Percentiles rank a stretch among this genome's conserved stretches.
Conservation (phyloP, 805 yeast species). For the Metschnikowia lachancei region DNA sequence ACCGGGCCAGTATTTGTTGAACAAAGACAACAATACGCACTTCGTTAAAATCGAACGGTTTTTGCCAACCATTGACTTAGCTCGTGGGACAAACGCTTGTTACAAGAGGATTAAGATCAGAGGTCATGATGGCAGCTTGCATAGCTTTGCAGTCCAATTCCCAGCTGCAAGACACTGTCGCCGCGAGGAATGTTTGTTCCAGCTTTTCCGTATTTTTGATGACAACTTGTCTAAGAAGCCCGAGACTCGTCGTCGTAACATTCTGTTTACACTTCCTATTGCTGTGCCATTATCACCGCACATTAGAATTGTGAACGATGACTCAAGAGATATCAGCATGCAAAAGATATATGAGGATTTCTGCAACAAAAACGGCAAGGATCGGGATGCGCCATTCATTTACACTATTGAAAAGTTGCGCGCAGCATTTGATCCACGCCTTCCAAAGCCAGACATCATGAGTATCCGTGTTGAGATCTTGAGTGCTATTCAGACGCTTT, state of each 20-base stretch:
- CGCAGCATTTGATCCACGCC: slow-evolving; percentile 88
- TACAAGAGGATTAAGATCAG: slow-evolving; percentile 84
- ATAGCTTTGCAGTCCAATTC: slow-evolving; percentile 92
- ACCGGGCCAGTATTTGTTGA: slow-evolving; percentile 92
- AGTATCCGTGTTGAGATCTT: slow-evolving; percentile 89
- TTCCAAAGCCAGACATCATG: slow-evolving; percentile 88
- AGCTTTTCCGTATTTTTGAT: slow-evolving; percentile 84
- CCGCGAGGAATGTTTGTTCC: slow-evolving; percentile 92
- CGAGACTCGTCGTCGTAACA: slow-evolving; percentile 81
- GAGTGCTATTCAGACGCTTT: slow-evolving; percentile 80
- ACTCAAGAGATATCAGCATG: slow-evolving; percentile 68
- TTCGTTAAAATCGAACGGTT: slow-evolving; percentile 92
- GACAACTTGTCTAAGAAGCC: slow-evolving; percentile 76
- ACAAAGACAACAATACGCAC: slow-evolving; percentile 84
- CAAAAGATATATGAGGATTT: slow-evolving; percentile 84
- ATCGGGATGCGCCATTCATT: slow-evolving; percentile 86
- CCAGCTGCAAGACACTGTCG: slow-evolving; percentile 98
- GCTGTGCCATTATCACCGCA: slow-evolving; percentile 95
- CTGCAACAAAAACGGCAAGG: slow-evolving; percentile 69
- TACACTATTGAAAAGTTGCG: slow-evolving; percentile 81
- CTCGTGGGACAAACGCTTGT: slow-evolving; percentile 87
- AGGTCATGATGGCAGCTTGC: slow-evolving; percentile 90
- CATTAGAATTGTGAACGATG: slow-evolving; percentile 84
- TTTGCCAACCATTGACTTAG: slow-evolving; percentile 81
- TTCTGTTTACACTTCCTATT: slow-evolving; percentile 81